A percentile compares a stretch with the other conserved stretches of the same genome.
These are phyloP conservation scores for Lepidium aucheri DNA, from an alignment of 345 rosid species.

Conservation along the genomic window DNA sequence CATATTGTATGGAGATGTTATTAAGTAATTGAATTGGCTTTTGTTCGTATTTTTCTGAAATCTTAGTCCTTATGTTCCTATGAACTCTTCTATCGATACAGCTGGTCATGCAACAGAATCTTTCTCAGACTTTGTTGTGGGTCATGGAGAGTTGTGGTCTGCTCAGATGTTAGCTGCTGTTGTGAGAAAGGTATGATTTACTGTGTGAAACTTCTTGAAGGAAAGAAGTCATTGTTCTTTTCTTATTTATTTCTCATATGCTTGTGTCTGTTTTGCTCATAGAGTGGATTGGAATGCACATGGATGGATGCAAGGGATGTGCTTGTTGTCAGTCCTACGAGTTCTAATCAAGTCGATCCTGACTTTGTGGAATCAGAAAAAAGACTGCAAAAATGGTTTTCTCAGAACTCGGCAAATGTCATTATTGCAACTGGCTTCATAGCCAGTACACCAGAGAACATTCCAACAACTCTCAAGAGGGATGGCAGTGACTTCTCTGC, in stretches of 20 bases:
- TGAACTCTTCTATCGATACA: slow-evolving; percentile 30
- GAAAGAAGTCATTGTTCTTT: background rate
- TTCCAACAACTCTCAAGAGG: slow-evolving; percentile 94
- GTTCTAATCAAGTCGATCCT: slow-evolving; percentile 90
- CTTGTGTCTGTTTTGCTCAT: slow-evolving; percentile 16
- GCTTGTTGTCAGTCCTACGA: slow-evolving; percentile 71
- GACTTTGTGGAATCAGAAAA: slow-evolving; percentile 66
- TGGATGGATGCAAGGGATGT: slow-evolving; percentile 99
- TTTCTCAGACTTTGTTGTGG: slow-evolving; percentile 89
- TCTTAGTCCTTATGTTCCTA: background rate
- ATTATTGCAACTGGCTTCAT: slow-evolving; percentile 93
- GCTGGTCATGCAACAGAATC: slow-evolving; percentile 98
- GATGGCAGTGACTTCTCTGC: slow-evolving; percentile 99
- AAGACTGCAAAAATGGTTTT: slow-evolving; percentile 80
- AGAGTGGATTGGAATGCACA: slow-evolving; percentile 64
- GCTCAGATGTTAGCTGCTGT: slow-evolving; percentile 84
- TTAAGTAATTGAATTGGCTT: background rate
- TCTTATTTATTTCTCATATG: background rate
- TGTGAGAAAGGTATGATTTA: slow-evolving; percentile 51
- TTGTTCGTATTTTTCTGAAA: background rate
- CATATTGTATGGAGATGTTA: background rate
- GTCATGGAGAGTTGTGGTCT: slow-evolving; percentile 97
- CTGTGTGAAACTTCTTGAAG: background rate
- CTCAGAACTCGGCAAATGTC: slow-evolving; percentile 47
- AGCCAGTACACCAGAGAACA: slow-evolving; percentile 86